These are phyloP conservation scores for Penicillium sp. DNA, from an alignment of 2,329 filamentous ascomycete genomes.

Conservation along the genomic window DNA sequence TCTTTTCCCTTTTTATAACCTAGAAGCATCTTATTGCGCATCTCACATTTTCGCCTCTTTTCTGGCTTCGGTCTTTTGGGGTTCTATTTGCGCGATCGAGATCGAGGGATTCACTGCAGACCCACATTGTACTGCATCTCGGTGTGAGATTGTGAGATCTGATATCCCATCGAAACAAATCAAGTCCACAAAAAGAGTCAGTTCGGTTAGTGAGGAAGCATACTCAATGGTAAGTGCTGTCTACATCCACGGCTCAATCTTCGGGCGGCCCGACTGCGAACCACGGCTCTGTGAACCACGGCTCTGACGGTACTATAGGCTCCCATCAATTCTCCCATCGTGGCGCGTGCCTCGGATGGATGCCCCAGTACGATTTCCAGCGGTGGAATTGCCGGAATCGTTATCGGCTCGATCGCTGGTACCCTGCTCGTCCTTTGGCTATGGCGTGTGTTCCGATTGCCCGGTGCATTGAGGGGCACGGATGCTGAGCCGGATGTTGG, in stretches of 20 bases:
- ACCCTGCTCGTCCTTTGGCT: slow-evolving; percentile 37
- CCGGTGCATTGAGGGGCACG: slow-evolving; percentile 16
- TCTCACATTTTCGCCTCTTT: neutral
- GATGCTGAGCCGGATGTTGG: slow-evolving; percentile 24
- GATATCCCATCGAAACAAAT: neutral
- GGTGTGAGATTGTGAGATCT: neutral
- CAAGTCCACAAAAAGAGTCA: neutral
- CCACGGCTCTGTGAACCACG: slow-evolving; percentile 8
- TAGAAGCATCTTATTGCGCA: neutral
- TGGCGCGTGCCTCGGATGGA: slow-evolving; percentile 22
- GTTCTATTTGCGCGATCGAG: neutral
- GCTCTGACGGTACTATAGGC: slow-evolving; percentile 13
- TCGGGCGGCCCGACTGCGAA: slow-evolving; percentile 1
- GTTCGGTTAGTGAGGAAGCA: neutral
- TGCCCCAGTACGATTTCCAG: slow-evolving; percentile 32
- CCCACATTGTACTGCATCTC: neutral
- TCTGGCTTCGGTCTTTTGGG: neutral
- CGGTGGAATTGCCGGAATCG: slow-evolving; percentile 38
- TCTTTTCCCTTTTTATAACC: neutral
- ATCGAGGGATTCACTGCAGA: neutral
- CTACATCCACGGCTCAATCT: slow-evolving; percentile 1
- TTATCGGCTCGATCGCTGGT: slow-evolving; percentile 38
- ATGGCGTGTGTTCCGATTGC: slow-evolving; percentile 26
- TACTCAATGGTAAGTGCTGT: slow-evolving; percentile 5
- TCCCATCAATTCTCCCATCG: slow-evolving; percentile 15